Percentiles rank a stretch among this genome's conserved stretches.
Evolutionary conservation across 306 rosid species (phyloP).

Genomic region (Datisca glomerata): DNA sequence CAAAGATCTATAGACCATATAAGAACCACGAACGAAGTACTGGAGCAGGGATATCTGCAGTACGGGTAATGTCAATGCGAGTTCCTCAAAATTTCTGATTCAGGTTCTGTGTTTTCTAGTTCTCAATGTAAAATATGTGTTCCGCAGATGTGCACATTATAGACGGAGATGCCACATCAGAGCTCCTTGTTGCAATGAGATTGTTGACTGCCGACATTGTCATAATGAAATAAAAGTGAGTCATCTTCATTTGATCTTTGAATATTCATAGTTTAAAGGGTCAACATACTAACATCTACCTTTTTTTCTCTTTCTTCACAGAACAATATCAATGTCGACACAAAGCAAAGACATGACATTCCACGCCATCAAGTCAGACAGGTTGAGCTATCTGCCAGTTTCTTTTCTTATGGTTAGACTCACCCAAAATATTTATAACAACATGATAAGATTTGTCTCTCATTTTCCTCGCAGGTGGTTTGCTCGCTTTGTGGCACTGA

Average conservation of each 20-base stretch:
- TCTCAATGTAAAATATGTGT: background rate
- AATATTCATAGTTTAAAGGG: background rate
- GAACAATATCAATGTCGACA: conserved; percentile 54
- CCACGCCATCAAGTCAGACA: conserved; percentile 64
- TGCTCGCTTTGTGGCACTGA: conserved; percentile 76
- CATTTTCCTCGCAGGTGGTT: conserved; percentile 49
- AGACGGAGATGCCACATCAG: conserved; percentile 53
- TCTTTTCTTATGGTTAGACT: background rate
- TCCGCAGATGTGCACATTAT: conserved; percentile 65
- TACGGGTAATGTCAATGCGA: conserved; percentile 34
- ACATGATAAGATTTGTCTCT: too few species aligned
- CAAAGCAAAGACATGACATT: conserved; percentile 57
- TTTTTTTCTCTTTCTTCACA: conserved; percentile 14
- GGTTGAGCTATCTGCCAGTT: conserved; percentile 14
- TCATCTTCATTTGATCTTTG: background rate
- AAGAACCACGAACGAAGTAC: conserved; percentile 9
- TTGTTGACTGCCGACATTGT: conserved; percentile 72
- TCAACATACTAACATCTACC: background rate
- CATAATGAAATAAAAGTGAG: conserved; percentile 65
- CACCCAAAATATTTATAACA: too few species aligned
- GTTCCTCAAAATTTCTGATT: background rate
- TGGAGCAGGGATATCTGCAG: conserved; percentile 43
- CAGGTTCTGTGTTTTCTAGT: background rate
- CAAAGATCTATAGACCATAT: conserved; percentile 25
- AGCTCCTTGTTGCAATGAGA: conserved; percentile 90